Base-by-base conservation (phyloP, 169 alveolate genomes). In the Plasmodium fragile region DNA sequence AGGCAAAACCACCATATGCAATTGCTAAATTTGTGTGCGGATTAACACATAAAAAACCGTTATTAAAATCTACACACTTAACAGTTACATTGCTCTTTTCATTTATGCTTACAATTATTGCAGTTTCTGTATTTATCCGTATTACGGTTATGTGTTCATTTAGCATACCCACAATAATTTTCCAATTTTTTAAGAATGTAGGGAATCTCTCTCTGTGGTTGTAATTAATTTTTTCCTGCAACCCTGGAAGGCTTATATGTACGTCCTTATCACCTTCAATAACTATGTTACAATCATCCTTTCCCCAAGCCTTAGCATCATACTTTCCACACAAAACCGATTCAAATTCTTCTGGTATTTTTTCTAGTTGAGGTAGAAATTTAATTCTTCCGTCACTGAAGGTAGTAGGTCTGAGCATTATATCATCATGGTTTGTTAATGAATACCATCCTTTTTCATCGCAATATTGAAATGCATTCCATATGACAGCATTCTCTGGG, bases 201-300 rank as follows among this genome's bases (percentile, higher is more conserved):
- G 97, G 97, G 65, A 95, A 87, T 6, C 97, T 95, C 22, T 94
- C 96, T 55, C 95, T 90, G 43, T 92, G 95, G n/a, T 83, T 73
- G 83, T 94, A 94, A 81, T 91, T 93, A 32, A 92, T 94, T 34
- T 94, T 96, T 28, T 93, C 96, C 6, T 78, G 69, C 69, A 92
- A 11, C 65, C 78, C 83, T 28, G 97, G 97, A 0, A 93, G 81
- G 90, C 79, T 87, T 70, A 95, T 77, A 69, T 92, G 95, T 4
- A 94, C 97, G 75, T 78, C 94, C 89, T 81, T 85, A 85, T 95
- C 97, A 43, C 97, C 97, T 75, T 95, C 97, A 16, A 95, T 92
- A 6, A 95, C 95, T 92, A 95, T n/a, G 82, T 73, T 72, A 53
- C 92, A 79, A 6, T 92, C 92, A 2, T 92, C 96, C 87, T 89